Conservation (phyloP, 202 grass and related monocot genomes). For the Zoysia matrella region DNA sequence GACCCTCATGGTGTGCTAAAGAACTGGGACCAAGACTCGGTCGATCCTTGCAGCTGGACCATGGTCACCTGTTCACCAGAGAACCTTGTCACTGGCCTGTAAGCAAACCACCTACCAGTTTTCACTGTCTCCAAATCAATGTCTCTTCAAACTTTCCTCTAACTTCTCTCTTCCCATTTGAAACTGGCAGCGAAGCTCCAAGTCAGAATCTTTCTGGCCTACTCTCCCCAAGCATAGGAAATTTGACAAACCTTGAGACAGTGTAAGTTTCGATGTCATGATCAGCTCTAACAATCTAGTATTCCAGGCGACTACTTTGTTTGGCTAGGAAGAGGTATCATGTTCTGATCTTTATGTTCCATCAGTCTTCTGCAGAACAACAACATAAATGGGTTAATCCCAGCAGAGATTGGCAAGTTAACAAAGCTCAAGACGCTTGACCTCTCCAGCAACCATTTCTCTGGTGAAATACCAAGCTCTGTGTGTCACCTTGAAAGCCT, state of each 20-base stretch:
- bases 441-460: slow-evolving; percentile 90
- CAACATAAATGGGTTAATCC: slow-evolving; percentile 83
- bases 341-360: slow-evolving; percentile 18
- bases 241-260: slow-evolving; percentile 90
- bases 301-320: slow-evolving; percentile 6
- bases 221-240: slow-evolving; percentile 91
- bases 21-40: slow-evolving; percentile 97
- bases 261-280: slow-evolving; percentile 66
- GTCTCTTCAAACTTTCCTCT: neutral
- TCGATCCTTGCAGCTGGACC: slow-evolving; percentile 99
- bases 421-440: slow-evolving; percentile 85
- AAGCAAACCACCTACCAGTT: slow-evolving; percentile 30
- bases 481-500: slow-evolving; percentile 73
- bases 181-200: slow-evolving; percentile 69
- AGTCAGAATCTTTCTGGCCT: slow-evolving; percentile 88
- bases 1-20: slow-evolving; percentile 86
- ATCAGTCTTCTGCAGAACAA: slow-evolving; percentile 93
- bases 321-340: slow-evolving; percentile 29
- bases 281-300: slow-evolving; percentile 23
- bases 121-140: neutral
- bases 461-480: slow-evolving; percentile 74
- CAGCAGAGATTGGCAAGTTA: slow-evolving; percentile 84
- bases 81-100: slow-evolving; percentile 80
- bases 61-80: slow-evolving; percentile 90
- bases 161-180: slow-evolving; percentile 18